Conservation (phyloP, 257 asterid genomes). For the Henckelia pumila region DNA sequence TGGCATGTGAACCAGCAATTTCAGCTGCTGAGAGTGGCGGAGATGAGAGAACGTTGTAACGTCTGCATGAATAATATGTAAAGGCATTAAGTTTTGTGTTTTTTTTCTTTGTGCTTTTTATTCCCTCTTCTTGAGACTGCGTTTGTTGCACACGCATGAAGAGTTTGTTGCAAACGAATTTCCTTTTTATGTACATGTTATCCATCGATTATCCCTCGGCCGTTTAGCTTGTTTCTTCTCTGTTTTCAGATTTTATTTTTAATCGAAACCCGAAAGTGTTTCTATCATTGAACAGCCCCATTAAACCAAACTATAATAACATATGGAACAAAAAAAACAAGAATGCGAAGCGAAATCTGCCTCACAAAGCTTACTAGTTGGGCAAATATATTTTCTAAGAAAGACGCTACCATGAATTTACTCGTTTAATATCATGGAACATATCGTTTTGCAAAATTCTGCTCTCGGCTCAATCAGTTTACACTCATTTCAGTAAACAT, state of each 20-base stretch:
- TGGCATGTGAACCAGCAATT: not conserved
- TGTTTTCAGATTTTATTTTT: not conserved
- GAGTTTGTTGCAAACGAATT: not conserved
- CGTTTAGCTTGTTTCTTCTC: not conserved
- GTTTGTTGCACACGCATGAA: not conserved
- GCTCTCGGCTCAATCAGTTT: conserved; percentile 17
- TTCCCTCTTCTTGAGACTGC: not conserved
- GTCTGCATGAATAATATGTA: not conserved
- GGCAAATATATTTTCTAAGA: not conserved
- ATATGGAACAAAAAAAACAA: not conserved
- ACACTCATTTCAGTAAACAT: conserved; percentile 25
- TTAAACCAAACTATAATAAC: not conserved
- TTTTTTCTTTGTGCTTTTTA: not conserved
- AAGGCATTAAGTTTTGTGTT: not conserved
- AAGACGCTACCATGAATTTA: not conserved
- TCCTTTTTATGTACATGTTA: not conserved
- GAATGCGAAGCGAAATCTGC: not conserved
- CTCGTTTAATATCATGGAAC: not conserved
- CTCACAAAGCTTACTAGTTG: not conserved
- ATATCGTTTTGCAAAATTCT: not conserved
- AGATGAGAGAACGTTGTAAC: not conserved
- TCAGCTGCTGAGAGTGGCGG: not conserved
- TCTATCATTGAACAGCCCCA: not conserved
- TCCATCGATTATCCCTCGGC: not conserved
- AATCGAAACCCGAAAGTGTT: too few relatives aligned